Percentiles rank a stretch among this genome's conserved stretches.
These are phyloP conservation scores for Aspergillus nanangensis DNA, from an alignment of 495 filamentous ascomycete species.

Conservation along the genomic window DNA sequence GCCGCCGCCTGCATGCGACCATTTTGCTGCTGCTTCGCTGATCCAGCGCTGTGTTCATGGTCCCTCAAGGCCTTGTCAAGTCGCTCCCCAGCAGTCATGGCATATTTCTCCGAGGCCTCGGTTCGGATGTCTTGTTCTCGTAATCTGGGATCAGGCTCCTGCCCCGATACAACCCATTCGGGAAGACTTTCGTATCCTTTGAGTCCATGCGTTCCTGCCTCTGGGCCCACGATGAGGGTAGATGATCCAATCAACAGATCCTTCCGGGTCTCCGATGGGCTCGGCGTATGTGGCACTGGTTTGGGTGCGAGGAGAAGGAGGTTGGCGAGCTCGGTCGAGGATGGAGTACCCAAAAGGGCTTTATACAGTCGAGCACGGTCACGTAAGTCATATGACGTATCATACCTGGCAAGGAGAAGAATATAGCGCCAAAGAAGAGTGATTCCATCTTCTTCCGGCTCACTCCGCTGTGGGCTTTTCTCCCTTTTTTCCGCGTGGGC, in stretches of 20 bases:
- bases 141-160: slow-evolving; percentile 74
- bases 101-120: slow-evolving; percentile 18
- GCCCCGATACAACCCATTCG: slow-evolving; percentile 75
- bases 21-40: slow-evolving; percentile 15
- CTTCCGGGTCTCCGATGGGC: slow-evolving; percentile 74
- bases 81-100: slow-evolving; percentile 57
- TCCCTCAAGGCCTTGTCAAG: slow-evolving; percentile 54
- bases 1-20: slow-evolving; percentile 4
- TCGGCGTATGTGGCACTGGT: slow-evolving; percentile 81
- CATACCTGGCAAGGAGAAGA: slow-evolving; percentile 80
- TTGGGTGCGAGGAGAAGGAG: slow-evolving; percentile 91
- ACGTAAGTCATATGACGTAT: slow-evolving; percentile 89
- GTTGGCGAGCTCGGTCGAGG: slow-evolving; percentile 77
- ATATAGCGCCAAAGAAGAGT: slow-evolving; percentile 79
- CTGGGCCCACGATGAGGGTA: slow-evolving; percentile 75
- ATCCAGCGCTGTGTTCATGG: slow-evolving; percentile 24
- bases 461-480: slow-evolving; percentile 11
- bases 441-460: slow-evolving; percentile 52
- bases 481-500: slow-evolving; percentile 30
- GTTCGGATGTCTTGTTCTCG: slow-evolving; percentile 46
- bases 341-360: slow-evolving; percentile 68
- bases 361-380: slow-evolving; percentile 87
- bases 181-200: slow-evolving; percentile 74
- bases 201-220: slow-evolving; percentile 63
- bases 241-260: slow-evolving; percentile 76